A percentile compares a stretch with the other conserved stretches of the same genome.
These are phyloP conservation scores for Sedum album DNA, from an alignment of 164 flowering plant genomes.

Conservation along the genomic window DNA sequence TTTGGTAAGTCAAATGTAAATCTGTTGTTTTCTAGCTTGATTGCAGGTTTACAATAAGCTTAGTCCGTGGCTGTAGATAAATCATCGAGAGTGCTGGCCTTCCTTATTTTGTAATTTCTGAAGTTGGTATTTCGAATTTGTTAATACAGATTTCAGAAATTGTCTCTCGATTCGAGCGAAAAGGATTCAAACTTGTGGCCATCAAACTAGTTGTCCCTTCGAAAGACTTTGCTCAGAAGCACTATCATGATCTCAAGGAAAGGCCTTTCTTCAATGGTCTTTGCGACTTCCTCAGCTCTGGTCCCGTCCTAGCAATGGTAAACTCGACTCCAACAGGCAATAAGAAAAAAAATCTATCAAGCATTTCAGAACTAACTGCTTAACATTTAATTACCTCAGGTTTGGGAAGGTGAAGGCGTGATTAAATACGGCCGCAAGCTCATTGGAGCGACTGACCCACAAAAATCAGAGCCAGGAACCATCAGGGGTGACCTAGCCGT, in stretches of 20 bases:
- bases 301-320: slow-evolving; percentile 98
- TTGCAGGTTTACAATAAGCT: no score
- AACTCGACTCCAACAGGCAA: slow-evolving; percentile 12
- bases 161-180: slow-evolving; percentile 83
- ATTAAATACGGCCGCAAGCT: slow-evolving; percentile 89
- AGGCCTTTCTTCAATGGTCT: slow-evolving; percentile 93
- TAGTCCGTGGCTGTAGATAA: neutral
- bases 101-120: neutral
- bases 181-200: slow-evolving; percentile 93
- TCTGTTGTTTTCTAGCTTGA: no score
- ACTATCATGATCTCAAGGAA: slow-evolving; percentile 89
- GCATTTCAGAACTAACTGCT: neutral
- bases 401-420: slow-evolving; percentile 99
- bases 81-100: neutral
- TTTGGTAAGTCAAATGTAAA: slow-evolving; percentile 44
- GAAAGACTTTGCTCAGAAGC: slow-evolving; percentile 86
- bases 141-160: slow-evolving; percentile 83
- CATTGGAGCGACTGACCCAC: slow-evolving; percentile 97
- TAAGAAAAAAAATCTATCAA: neutral
- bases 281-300: slow-evolving; percentile 94
- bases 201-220: slow-evolving; percentile 76
- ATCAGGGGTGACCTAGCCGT: slow-evolving; percentile 98
- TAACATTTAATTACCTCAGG: slow-evolving; percentile 33
- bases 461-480: slow-evolving; percentile 96
- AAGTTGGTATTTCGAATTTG: neutral